These are phyloP conservation scores for Acacia confusa DNA, from an alignment of 306 rosid species.

Conservation along the genomic window DNA sequence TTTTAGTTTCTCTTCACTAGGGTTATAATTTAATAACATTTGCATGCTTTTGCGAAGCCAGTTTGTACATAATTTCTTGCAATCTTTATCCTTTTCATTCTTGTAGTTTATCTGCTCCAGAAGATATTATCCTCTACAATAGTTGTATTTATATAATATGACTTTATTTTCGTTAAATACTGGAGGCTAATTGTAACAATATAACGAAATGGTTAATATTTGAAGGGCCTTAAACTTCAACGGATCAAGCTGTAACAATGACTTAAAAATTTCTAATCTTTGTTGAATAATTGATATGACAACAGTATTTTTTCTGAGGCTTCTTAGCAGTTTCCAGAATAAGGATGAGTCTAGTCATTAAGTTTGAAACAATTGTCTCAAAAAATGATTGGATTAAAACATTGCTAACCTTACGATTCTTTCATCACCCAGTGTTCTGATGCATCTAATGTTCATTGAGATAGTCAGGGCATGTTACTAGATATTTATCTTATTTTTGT, in stretches of 20 bases:
- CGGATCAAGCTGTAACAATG: not conserved
- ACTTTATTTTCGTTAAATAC: not conserved
- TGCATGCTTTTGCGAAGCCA: not conserved
- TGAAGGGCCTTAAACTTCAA: no score
- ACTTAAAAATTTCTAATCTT: not conserved
- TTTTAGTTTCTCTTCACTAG: not conserved
- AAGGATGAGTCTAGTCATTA: not conserved
- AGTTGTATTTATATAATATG: not conserved
- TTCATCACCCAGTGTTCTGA: not conserved
- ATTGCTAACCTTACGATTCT: not conserved
- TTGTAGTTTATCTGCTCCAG: not conserved
- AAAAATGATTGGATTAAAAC: not conserved
- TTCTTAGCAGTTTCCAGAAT: not conserved
- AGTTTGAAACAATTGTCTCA: not conserved
- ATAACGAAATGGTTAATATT: not conserved
- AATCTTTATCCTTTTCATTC: not conserved
- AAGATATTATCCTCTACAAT: not conserved
- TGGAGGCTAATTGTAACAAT: not conserved
- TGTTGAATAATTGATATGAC: not conserved
- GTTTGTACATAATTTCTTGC: not conserved
- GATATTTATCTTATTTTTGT: not conserved
- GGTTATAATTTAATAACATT: not conserved
- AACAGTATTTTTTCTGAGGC: not conserved
- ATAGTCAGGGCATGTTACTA: slow-evolving; percentile 1
- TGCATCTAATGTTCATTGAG: not conserved